Evolutionary conservation across 306 rosid genomes (phyloP), one percentile per base, ranked within the genome.

Genomic region (Mimosa bimucronata): DNA sequence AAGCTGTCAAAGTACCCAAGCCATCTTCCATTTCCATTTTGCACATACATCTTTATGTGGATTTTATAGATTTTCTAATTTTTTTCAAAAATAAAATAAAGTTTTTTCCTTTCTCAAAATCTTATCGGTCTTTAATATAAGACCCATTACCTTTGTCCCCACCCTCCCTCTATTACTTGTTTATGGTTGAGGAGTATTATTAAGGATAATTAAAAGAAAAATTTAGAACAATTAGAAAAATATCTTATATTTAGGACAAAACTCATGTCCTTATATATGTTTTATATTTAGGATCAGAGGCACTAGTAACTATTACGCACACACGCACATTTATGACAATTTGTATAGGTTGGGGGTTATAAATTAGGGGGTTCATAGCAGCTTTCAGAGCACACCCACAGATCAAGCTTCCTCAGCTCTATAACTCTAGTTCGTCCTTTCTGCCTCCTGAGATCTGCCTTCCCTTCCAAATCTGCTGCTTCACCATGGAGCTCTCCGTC

Each of bases 291-390:
- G n/a, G n/a, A n/a, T n/a, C n/a, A n/a, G n/a, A n/a, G n/a, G n/a
- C n/a, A n/a, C n/a, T n/a, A 23, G 25, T 21, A 21, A 70, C 2
- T 16, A 48, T 42, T 13, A 5, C 2, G 21, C 28, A 75, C 41
- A 29, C 6, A 28, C 45, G 1, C 15, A 12, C 29, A 46, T 13
- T 64, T 5, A 67, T 74, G 34, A 2, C 64, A n/a, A 0, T 37
- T 30, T 18, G n/a, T 11, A 11, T 40, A 58, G 19, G 29, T 69
- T 42, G 9, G 29, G 40, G 28, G 28, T 46, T 61, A 57, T 76
- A 76, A 82, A 71, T 46, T 44, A 26, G 73, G 67, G 55, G 25
- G 26, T 5, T 76, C 0, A 10, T 45, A 58, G 58, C 18, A 37
- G n/a, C 65, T 15, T 14, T 13, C n/a, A 52, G 9, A n/a, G 41